Evolutionary conservation across 2,329 filamentous ascomycete species (phyloP), one percentile per base, ranked within the genome.

Genomic region (Dactylellina parvicollis): DNA sequence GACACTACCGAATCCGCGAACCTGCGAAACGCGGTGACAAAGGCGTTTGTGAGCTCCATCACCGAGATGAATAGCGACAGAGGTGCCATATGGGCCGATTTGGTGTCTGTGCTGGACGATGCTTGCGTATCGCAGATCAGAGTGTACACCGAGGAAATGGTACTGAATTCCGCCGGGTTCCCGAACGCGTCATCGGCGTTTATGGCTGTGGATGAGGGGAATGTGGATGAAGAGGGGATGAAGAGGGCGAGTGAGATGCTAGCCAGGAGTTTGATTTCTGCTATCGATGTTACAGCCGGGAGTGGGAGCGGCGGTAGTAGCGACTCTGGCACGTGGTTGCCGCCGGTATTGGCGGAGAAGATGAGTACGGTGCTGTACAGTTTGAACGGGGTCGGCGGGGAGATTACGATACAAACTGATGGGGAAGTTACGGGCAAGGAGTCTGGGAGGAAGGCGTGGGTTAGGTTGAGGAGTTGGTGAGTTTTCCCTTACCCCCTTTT

Each of bases 241-340:
- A 73, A 75, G 16, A 60, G 75, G 30, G 72, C 74, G 16, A 72
- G 76, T 2, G 77, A 78, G 64, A 74, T 74, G 22, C 40, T 78
- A 14, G 76, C 77, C 1, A 52, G 69, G 12, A 76, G 74, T 24
- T 65, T 78, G 4, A 49, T 78, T 9, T 75, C 76, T 12, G 76
- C 78, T 10, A 78, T 78, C 38, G 76, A 78, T 60, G 76, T 76
- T 12, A 78, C 77, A 12, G 73, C 75, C n/a, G 75, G 74, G 59
- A 47, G 70, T 59, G 26, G 62, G 54, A 14, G 5, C 18, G 24
- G 75, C 40, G 36, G 66, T 52, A 26, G 69, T 52, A 18, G 10
- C 36, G 62, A 70, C 34, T 50, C 67, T 0, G 76, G 75, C 0
- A 46, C 72, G 22, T 64, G 60, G n/a, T 72, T 78, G 26, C 71